A percentile compares a stretch with the other conserved stretches of the same genome.
Conservation (phyloP, 768 basidiomycete genomes). For the Lactarius quietus region DNA sequence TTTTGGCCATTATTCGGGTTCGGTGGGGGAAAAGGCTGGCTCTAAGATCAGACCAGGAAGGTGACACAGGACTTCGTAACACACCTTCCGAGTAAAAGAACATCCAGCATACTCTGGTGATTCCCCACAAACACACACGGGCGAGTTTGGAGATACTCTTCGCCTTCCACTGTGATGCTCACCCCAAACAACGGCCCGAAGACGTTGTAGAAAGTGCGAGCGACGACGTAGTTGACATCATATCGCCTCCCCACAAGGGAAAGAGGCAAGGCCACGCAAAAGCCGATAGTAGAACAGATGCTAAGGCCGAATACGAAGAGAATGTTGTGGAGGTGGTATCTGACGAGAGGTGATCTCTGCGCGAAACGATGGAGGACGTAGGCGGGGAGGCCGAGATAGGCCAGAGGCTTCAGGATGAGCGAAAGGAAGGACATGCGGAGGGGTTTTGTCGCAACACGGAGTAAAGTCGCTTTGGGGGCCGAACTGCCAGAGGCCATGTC, state of each 20-base stretch:
- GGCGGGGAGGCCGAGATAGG: slow-evolving; percentile 72
- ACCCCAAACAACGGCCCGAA: slow-evolving; percentile 63
- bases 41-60: slow-evolving; percentile 12
- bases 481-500: slow-evolving; percentile 21
- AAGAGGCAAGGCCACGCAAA: slow-evolving; percentile 66
- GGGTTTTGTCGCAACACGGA: slow-evolving; percentile 5
- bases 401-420: slow-evolving; percentile 62
- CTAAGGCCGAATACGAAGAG: slow-evolving; percentile 69
- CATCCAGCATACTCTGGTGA: slow-evolving; percentile 92
- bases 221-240: slow-evolving; percentile 81
- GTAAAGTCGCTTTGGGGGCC: slow-evolving; percentile 18
- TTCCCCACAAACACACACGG: slow-evolving; percentile 82
- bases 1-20: slow-evolving; percentile 90
- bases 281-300: slow-evolving; percentile 60
- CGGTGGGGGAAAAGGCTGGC: slow-evolving; percentile 65
- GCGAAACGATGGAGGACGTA: slow-evolving; percentile 61
- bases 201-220: slow-evolving; percentile 74
- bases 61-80: slow-evolving; percentile 29
- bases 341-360: slow-evolving; percentile 49
- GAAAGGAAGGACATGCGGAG: slow-evolving; percentile 59
- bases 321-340: slow-evolving; percentile 71
- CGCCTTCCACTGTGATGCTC: slow-evolving; percentile 76
- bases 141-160: slow-evolving; percentile 67
- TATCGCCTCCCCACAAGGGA: slow-evolving; percentile 62
- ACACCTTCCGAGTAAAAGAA: slow-evolving; percentile 77